Evolutionary conservation across 2,329 filamentous ascomycete genomes (phyloP).

Genomic region (Diaporthe sp.): DNA sequence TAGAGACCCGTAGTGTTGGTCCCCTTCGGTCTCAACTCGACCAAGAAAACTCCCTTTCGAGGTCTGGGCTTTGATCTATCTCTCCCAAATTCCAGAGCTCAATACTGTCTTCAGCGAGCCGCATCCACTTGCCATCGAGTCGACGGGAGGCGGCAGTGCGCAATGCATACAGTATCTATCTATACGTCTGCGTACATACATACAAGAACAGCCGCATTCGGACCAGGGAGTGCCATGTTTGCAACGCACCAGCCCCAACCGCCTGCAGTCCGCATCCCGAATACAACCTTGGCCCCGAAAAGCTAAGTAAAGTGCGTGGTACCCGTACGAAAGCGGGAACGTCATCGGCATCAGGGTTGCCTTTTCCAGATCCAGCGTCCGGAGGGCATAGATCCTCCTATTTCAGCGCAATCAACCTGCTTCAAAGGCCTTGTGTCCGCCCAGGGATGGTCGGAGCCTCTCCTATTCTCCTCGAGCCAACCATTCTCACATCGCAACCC

Average conservation of each 20-base stretch:
- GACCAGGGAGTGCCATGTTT: conserved; percentile 28
- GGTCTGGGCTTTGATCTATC: conserved; percentile 14
- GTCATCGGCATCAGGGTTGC: conserved; percentile 21
- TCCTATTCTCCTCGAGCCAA: conserved; percentile 15
- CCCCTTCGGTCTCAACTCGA: not conserved
- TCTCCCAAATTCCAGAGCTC: conserved; percentile 6
- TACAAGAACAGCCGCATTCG: conserved; percentile 23
- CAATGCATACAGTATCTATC: not conserved
- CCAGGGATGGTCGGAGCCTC: conserved; percentile 11
- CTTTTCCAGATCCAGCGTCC: conserved; percentile 28
- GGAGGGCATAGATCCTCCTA: conserved; percentile 22
- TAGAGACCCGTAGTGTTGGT: not conserved
- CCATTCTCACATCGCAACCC: conserved; percentile 24
- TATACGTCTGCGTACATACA: not conserved
- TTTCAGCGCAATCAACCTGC: conserved; percentile 32
- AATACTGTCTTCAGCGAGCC: not conserved
- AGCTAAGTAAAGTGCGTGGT: conserved; percentile 18
- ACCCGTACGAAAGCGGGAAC: conserved; percentile 23
- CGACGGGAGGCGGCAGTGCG: conserved; percentile 7
- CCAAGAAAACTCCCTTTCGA: conserved; percentile 9
- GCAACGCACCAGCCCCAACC: conserved; percentile 20
- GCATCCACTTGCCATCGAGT: not conserved
- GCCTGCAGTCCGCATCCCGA: conserved; percentile 24
- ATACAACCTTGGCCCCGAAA: conserved; percentile 17
- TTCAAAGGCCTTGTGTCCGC: conserved; percentile 19